Conservation (phyloP, 805 yeast species). For the Candida stauntonica region DNA sequence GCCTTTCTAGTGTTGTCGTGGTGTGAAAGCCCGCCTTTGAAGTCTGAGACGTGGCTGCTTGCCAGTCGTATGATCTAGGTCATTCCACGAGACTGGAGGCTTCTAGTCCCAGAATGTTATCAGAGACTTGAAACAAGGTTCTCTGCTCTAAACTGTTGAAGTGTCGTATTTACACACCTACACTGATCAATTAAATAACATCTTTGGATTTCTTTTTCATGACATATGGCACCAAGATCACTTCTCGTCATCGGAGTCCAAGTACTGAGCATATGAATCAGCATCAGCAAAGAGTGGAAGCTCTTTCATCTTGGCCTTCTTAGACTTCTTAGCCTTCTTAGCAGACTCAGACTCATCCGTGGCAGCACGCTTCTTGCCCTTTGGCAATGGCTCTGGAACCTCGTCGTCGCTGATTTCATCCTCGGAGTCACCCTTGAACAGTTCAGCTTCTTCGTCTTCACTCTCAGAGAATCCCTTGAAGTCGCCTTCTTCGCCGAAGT, state of each 20-base stretch:
- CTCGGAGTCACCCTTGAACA: constrained; percentile 33
- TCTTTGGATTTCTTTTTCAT: neutral
- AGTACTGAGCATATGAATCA: constrained; percentile 75
- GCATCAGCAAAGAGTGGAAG: constrained; percentile 86
- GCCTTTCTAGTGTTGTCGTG: too few species aligned
- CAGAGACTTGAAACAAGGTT: too few species aligned
- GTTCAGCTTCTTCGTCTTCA: constrained; percentile 35
- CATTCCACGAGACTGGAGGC: too few species aligned
- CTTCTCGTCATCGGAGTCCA: constrained; percentile 59
- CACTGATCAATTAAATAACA: too few species aligned
- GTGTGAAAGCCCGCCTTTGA: too few species aligned
- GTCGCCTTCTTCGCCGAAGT: constrained; percentile 21
- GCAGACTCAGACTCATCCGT: constrained; percentile 17
- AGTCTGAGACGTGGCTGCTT: too few species aligned
- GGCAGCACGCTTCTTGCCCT: constrained; percentile 29
- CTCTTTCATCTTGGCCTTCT: constrained; percentile 54
- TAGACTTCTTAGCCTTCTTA: constrained; percentile 29
- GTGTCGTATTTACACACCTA: too few species aligned
- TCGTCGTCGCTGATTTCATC: constrained; percentile 36
- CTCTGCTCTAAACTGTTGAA: too few species aligned
- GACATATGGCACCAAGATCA: constrained; percentile 18
- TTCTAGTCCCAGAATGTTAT: too few species aligned
- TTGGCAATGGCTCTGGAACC: constrained; percentile 21
- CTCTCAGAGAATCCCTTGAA: constrained; percentile 33
- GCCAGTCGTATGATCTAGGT: too few species aligned